Evolutionary conservation across 78 protist genomes (phyloP).

Genomic region (Corallochytrium limacisporum): DNA sequence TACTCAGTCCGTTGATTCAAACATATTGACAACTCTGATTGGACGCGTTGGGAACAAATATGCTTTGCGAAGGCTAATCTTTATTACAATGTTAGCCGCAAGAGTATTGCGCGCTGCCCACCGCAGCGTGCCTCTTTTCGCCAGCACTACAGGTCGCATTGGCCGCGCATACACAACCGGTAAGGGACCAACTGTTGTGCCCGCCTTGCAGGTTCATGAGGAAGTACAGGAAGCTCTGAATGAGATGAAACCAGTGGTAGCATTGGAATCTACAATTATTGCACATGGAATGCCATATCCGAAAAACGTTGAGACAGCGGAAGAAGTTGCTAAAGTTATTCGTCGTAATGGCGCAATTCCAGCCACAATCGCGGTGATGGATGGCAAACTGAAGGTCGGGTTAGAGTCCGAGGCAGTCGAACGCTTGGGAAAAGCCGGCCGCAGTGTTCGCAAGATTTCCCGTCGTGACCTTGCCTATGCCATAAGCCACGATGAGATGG

Average conservation of each 20-base stretch:
- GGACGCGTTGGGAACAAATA: too few species aligned
- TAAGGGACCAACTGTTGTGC: not conserved
- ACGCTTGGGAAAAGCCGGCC: conserved; percentile 34
- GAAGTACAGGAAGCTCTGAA: conserved; percentile 35
- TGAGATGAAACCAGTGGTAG: conserved; percentile 64
- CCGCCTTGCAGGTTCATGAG: not conserved
- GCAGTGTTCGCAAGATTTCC: conserved; percentile 50
- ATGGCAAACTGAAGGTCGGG: conserved; percentile 47
- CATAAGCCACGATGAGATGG: conserved; percentile 23
- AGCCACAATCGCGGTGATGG: conserved; percentile 82
- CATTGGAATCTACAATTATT: conserved; percentile 90
- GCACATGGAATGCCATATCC: conserved; percentile 89
- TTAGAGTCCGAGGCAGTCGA: conserved; percentile 19
- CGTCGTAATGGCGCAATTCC: conserved; percentile 84
- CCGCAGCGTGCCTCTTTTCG: too few species aligned
- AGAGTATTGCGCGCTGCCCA: too few species aligned
- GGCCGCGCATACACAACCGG: too few species aligned
- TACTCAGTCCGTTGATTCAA: too few species aligned
- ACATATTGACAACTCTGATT: too few species aligned
- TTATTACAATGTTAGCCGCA: too few species aligned
- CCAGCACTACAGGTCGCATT: too few species aligned
- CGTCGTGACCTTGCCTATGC: conserved; percentile 76
- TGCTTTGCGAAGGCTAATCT: too few species aligned
- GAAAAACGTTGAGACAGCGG: conserved; percentile 59
- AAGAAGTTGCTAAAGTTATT: conserved; percentile 57